phyloP scores from a whole-genome alignment of 306 rosid species.

The Corylus heterophylla region DNA sequence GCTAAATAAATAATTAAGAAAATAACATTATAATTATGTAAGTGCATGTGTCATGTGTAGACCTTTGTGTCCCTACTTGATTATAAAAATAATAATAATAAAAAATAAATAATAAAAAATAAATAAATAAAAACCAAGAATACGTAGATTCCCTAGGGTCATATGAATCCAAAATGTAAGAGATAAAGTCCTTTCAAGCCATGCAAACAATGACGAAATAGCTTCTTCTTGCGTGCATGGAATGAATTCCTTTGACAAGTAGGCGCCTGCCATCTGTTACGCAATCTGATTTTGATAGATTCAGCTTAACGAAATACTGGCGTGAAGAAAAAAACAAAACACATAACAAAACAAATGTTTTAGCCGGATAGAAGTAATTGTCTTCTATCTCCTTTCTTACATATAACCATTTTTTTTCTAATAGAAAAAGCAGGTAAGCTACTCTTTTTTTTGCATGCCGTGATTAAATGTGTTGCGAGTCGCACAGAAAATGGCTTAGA shows the following conservation, averaged over 20 bases:
- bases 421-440: no score
- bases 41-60: no score
- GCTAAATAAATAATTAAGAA: no score
- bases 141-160: conserved; percentile 12
- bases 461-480: no score
- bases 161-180: conserved; percentile 51
- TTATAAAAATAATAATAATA: not conserved
- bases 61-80: no score
- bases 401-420: not conserved
- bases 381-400: not conserved
- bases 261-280: conserved; percentile 51
- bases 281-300: conserved; percentile 38
- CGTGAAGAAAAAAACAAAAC: conserved; percentile 7
- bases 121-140: not conserved
- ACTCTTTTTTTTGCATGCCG: no score
- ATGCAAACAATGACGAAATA: conserved; percentile 60
- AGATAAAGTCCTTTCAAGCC: conserved; percentile 44
- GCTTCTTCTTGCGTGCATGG: conserved; percentile 73
- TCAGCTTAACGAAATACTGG: conserved; percentile 1
- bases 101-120: not conserved
- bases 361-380: no score
- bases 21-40: no score
- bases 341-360: no score
- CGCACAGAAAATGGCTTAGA: no score
- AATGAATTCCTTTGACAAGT: conserved; percentile 49